Percentiles rank a stretch among this genome's conserved stretches.
Conservation (phyloP, 1,284 basidiomycete genomes). For the Sporisorium graminicola region DNA sequence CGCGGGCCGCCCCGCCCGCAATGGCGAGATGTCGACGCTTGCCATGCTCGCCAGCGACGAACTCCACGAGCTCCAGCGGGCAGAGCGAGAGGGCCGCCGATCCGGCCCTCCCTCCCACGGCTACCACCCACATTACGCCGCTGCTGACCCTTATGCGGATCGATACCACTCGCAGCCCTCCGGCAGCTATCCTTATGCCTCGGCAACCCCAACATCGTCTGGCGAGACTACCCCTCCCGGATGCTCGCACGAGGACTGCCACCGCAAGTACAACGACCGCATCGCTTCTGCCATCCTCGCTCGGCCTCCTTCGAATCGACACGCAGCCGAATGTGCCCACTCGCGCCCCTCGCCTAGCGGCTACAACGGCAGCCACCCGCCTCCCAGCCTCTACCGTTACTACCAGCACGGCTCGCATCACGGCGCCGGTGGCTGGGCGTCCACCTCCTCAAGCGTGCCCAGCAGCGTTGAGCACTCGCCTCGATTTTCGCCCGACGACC, state of each 20-base stretch:
- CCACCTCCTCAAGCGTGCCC: constrained; percentile 63
- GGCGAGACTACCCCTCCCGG: constrained; percentile 48
- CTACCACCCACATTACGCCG: constrained; percentile 29
- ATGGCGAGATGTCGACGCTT: constrained; percentile 66
- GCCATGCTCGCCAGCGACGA: constrained; percentile 67
- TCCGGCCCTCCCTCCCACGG: constrained; percentile 24
- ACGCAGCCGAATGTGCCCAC: constrained; percentile 34
- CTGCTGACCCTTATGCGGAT: constrained; percentile 42
- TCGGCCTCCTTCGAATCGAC: constrained; percentile 30
- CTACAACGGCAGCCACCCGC: constrained; percentile 46
- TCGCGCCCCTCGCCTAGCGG: constrained; percentile 36
- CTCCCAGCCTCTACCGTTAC: constrained; percentile 53
- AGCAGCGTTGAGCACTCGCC: constrained; percentile 65
- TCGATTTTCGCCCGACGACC: constrained; percentile 62
- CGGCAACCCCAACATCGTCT: constrained; percentile 12
- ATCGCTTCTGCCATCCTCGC: constrained; percentile 53
- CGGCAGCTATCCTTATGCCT: constrained; percentile 25
- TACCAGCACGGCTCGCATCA: constrained; percentile 48
- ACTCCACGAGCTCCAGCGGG: constrained; percentile 61
- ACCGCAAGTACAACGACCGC: constrained; percentile 62
- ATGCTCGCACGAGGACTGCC: constrained; percentile 64
- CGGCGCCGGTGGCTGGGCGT: constrained; percentile 46
- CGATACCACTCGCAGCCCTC: constrained; percentile 36
- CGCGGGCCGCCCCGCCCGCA: constrained; percentile 22
- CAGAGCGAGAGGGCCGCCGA: constrained; percentile 56